Conservation (phyloP, 495 filamentous ascomycete species). For the Aspergillus sclerotioniger region DNA sequence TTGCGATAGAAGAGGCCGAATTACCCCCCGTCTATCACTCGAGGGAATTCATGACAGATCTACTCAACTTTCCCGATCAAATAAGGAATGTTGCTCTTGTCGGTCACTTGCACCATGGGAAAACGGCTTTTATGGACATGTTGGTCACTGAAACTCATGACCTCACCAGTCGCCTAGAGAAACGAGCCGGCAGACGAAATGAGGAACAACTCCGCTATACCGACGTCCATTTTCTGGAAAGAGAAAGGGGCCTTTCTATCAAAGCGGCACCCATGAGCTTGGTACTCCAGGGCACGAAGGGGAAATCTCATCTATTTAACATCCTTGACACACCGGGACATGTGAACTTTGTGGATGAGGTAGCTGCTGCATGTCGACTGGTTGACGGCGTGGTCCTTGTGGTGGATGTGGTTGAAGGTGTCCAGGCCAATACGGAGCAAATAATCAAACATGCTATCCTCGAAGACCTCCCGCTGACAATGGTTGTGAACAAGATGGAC, state of each 20-base stretch:
- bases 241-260: constrained; percentile 87
- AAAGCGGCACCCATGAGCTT: constrained; percentile 95
- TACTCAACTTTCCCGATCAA: constrained; percentile 94
- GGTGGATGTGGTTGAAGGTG: constrained; percentile 96
- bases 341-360: constrained; percentile 97
- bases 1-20: constrained; percentile 86
- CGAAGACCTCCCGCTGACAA: constrained; percentile 81
- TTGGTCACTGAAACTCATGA: constrained; percentile 93
- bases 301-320: constrained; percentile 95
- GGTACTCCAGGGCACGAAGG: constrained; percentile 79
- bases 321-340: constrained; percentile 95
- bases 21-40: constrained; percentile 84
- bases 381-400: constrained; percentile 91
- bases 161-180: constrained; percentile 71
- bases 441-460: constrained; percentile 94
- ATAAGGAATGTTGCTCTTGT: constrained; percentile 88
- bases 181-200: constrained; percentile 72
- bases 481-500: constrained; percentile 97
- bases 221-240: constrained; percentile 83
- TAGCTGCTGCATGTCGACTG: constrained; percentile 81
- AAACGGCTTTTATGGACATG: constrained; percentile 99
- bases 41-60: constrained; percentile 88
- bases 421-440: constrained; percentile 93
- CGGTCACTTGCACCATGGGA: constrained; percentile 94
- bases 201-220: constrained; percentile 95